Evolutionary conservation across 192 early-diverging fungal species (phyloP).

Genomic region (Borealophlyctis nickersoniae): DNA sequence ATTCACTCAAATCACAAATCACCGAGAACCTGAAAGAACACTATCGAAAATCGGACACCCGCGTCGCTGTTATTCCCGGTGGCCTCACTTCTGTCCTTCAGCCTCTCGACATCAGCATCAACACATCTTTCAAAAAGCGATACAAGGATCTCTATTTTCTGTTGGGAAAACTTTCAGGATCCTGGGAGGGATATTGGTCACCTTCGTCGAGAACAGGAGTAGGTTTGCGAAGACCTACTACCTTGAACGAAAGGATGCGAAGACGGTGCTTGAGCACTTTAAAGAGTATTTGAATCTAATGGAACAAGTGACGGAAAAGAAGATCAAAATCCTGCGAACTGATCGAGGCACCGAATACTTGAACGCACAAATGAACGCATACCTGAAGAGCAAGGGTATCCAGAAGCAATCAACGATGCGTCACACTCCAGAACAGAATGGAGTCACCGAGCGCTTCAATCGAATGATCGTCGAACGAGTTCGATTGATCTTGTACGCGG

Average conservation of each 20-base stretch:
- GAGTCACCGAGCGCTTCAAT: not conserved
- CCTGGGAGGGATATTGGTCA: too few species aligned
- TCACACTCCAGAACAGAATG: conserved; percentile 8
- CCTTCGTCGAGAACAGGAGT: not conserved
- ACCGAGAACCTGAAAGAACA: not conserved
- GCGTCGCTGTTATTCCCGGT: conserved; percentile 6
- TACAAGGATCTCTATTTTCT: conserved; percentile 9
- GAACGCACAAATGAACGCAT: not conserved
- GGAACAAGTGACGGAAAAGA: not conserved
- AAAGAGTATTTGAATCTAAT: not conserved
- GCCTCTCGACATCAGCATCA: conserved; percentile 12
- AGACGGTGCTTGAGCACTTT: not conserved
- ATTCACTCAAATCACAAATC: not conserved
- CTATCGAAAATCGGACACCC: not conserved
- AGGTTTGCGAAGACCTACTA: not conserved
- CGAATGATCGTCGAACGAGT: not conserved
- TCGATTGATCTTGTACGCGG: not conserved
- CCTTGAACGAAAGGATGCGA: not conserved
- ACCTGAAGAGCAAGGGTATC: not conserved
- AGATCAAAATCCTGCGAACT: not conserved
- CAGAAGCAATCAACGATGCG: not conserved
- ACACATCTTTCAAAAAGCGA: conserved; percentile 10
- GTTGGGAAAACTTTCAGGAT: too few species aligned
- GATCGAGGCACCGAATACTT: not conserved
- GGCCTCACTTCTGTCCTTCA: conserved; percentile 14